Evolutionary conservation across 192 early-diverging fungal species (phyloP), one percentile per base, ranked within the genome.

Genomic region (Podila minutissima): DNA sequence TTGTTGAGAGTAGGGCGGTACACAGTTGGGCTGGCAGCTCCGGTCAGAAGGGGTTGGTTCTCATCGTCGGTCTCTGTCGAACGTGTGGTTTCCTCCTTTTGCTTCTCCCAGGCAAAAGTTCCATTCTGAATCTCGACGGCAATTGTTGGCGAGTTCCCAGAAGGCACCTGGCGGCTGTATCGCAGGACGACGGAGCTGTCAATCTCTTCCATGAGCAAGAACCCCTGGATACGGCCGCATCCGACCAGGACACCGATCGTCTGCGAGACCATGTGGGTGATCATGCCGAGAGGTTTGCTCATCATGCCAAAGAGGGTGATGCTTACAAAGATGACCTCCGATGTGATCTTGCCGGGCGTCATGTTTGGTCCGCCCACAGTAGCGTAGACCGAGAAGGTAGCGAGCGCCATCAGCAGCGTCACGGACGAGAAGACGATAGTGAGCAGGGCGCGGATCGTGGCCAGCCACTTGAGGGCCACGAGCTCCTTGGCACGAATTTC

Each of bases 241-340:
- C 88, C 89, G 55, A 92, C 88, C 29, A 79, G 84, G 26, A 89
- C 82, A 59, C 86, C 86, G 35, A 87, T 85, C 29, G 86, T 73
- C 7, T 86, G 81, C 59, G 90, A 84, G 46, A 92, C 76, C 55
- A 86, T 87, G 32, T 91, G 88, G 11, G 92, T 89, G 60, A 91
- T 74, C 10, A 75, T 24, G 15, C 74, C 74, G 17, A 91, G 77
- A 4, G 90, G 92, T 20, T 84, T 72, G 28, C 88, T 85, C 24
- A 94, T 68, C 61, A 84, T 84, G 28, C 91, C 87, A 74, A 93
- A 93, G 26, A 95, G 72, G 6, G 89, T 82, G 17, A 93, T 82
- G 49, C 87, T 86, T 6, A 91, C 89, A 71, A 93, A 94, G 9
- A 92, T 90, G 22, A 90, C 74, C 59, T 78, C 75, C 1, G 75